Percentiles rank a stretch among this genome's conserved stretches.
These are phyloP conservation scores for Aspergillus sergii DNA, from an alignment of 2,329 filamentous ascomycete species.

Conservation along the genomic window DNA sequence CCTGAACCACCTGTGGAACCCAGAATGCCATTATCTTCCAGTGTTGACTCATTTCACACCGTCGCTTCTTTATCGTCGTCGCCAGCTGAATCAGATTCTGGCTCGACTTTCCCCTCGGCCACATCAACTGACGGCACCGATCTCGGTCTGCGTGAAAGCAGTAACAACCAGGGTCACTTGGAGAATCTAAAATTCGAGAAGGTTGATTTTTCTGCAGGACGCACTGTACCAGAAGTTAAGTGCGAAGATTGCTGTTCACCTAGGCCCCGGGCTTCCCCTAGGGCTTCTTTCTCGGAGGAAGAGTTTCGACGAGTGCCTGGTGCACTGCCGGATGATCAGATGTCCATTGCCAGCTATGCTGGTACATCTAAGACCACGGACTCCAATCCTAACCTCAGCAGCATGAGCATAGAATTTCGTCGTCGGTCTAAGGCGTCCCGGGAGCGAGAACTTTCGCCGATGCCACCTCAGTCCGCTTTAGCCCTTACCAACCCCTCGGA, in stretches of 20 bases:
- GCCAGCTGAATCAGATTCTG: conserved; percentile 22
- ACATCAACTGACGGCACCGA: conserved; percentile 13
- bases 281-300: conserved; percentile 11
- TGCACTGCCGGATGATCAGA: conserved; percentile 5
- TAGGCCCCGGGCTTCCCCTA: conserved; percentile 2
- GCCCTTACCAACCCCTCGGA: conserved; percentile 53
- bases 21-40: conserved; percentile 38
- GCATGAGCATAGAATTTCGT: conserved; percentile 44
- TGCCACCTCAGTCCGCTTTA: conserved; percentile 69
- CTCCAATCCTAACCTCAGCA: conserved; percentile 27
- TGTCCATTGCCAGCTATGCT: background rate
- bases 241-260: conserved; percentile 11
- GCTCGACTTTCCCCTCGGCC: conserved; percentile 24
- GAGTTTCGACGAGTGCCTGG: background rate
- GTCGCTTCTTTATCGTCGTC: conserved; percentile 27
- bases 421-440: conserved; percentile 60
- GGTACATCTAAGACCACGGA: conserved; percentile 33
- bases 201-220: conserved; percentile 31
- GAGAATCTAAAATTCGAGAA: conserved; percentile 6
- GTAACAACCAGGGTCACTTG: conserved; percentile 1
- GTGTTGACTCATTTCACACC: conserved; percentile 49
- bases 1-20: conserved; percentile 30
- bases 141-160: background rate
- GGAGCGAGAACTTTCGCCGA: conserved; percentile 64
- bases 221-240: conserved; percentile 7